Evolutionary conservation across 2,329 filamentous ascomycete species (phyloP).

Genomic region (Cytospora leucostoma): DNA sequence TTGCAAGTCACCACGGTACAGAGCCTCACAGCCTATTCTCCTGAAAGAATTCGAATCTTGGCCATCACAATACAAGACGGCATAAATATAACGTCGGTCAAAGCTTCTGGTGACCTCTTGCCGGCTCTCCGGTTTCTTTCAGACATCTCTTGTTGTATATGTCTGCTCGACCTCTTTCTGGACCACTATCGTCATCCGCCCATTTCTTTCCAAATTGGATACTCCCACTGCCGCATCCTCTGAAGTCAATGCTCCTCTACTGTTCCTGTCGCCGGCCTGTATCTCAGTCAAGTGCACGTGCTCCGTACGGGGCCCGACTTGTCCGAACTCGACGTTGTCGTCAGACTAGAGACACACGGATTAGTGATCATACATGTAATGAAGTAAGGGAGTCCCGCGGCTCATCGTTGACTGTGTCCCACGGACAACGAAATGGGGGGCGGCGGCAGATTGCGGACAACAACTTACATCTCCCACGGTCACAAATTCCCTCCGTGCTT

Average conservation of each 20-base stretch:
- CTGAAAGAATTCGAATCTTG: no score
- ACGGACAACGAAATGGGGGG: no score
- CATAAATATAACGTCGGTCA: no score
- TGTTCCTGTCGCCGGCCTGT: constrained; percentile 13
- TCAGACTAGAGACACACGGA: constrained; percentile 17
- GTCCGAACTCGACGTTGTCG: constrained; percentile 26
- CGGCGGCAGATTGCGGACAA: neutral
- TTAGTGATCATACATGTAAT: no score
- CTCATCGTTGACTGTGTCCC: no score
- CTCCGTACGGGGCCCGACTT: constrained; percentile 4
- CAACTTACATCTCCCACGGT: constrained; percentile 23
- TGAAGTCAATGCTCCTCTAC: constrained; percentile 1
- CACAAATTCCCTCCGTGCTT: constrained; percentile 24
- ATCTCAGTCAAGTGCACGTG: constrained; percentile 1
- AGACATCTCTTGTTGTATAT: constrained; percentile 1
- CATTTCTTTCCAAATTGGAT: neutral
- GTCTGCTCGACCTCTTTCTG: constrained; percentile 13
- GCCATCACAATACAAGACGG: no score
- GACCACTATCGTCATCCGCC: constrained; percentile 10
- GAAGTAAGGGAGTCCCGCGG: neutral
- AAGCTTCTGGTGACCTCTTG: neutral
- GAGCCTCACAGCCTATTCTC: no score
- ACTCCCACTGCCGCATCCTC: neutral
- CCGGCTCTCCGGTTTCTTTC: neutral
- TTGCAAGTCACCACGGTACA: no score